Evolutionary conservation across 495 filamentous ascomycete genomes (phyloP).

Genomic region (Trypethelium eluteriae): DNA sequence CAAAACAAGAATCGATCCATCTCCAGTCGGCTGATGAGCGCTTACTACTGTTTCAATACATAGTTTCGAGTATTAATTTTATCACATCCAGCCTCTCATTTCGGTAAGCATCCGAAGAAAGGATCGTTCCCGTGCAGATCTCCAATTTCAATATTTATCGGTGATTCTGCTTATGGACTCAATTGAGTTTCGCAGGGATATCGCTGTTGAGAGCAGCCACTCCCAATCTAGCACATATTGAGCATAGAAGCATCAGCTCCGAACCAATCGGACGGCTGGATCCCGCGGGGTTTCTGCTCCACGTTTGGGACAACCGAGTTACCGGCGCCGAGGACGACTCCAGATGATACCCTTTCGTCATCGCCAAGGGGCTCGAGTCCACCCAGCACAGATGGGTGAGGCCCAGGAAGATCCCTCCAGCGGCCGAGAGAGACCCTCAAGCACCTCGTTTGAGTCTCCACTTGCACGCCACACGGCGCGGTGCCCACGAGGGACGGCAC

Average conservation of each 20-base stretch:
- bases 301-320: neutral
- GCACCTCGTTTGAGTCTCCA: neutral
- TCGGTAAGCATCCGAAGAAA: too few relatives aligned
- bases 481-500: neutral
- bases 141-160: neutral
- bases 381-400: neutral
- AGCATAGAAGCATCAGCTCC: too few relatives aligned
- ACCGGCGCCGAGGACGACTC: neutral
- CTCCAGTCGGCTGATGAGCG: too few relatives aligned
- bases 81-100: neutral
- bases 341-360: neutral
- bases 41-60: too few relatives aligned
- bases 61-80: neutral
- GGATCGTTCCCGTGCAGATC: too few relatives aligned
- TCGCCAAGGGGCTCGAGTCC: neutral
- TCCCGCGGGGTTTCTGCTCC: neutral
- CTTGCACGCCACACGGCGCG: neutral
- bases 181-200: too few relatives aligned
- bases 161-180: neutral
- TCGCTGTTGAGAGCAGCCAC: too few relatives aligned
- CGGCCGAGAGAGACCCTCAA: neutral
- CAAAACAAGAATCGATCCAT: too few relatives aligned
- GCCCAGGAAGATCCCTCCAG: neutral
- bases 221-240: too few relatives aligned
- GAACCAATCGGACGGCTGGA: neutral